phyloP scores from a whole-genome alignment of 2,329 filamentous ascomycete species.

The Alternaria gaisen region DNA sequence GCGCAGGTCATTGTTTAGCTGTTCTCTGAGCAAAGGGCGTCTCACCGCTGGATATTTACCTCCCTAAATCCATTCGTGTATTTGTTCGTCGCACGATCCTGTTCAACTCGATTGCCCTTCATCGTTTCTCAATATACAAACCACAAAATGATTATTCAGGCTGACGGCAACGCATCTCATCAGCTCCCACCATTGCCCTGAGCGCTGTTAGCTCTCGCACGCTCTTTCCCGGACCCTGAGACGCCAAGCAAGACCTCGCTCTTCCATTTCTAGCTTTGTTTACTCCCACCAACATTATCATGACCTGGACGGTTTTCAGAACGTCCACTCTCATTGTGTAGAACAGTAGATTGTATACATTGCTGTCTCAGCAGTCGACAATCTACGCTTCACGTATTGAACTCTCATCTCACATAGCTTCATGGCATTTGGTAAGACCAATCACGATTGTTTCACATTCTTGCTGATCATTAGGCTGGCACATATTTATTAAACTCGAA shows the following conservation, averaged over 20 bases:
- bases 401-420: too few relatives aligned
- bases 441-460: background rate
- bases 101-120: background rate
- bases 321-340: background rate
- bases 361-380: background rate
- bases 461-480: background rate
- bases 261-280: background rate
- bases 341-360: background rate
- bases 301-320: too few relatives aligned
- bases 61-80: conserved; percentile 3
- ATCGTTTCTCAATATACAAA: background rate
- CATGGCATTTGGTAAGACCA: background rate
- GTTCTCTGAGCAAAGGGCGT: background rate
- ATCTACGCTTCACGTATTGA: background rate
- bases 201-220: background rate
- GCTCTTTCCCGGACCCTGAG: background rate
- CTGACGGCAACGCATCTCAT: background rate
- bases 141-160: background rate
- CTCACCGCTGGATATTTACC: background rate
- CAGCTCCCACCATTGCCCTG: background rate
- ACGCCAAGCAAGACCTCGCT: background rate
- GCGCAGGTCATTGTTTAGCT: background rate
- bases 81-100: background rate
- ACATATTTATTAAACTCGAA: background rate
- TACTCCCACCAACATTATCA: background rate